phyloP scores from a whole-genome alignment of 164 flowering plant species.

The Tetrastigma voinierianum region DNA sequence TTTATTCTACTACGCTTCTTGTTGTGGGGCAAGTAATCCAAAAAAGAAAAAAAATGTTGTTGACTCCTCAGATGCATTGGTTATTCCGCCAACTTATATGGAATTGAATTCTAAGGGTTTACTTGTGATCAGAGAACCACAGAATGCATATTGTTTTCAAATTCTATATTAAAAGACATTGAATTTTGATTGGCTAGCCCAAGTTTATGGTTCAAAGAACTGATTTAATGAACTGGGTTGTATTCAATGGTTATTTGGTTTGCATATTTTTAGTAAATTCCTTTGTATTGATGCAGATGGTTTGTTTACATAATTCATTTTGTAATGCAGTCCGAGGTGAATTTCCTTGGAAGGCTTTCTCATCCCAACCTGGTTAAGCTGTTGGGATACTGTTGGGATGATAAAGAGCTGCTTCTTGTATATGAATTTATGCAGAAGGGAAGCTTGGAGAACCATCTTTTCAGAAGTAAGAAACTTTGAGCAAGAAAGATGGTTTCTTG shows the following conservation, averaged over 20 bases:
- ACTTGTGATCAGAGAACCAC: too few species aligned
- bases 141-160: too few species aligned
- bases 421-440: slow-evolving; percentile 58
- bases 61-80: too few species aligned
- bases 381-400: slow-evolving; percentile 64
- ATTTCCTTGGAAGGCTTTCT: slow-evolving; percentile 66
- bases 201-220: not conserved
- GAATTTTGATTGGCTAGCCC: too few species aligned
- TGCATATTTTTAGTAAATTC: too few species aligned
- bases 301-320: not conserved
- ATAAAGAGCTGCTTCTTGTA: slow-evolving; percentile 51
- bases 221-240: not conserved
- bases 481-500: not conserved
- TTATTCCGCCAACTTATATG: too few species aligned
- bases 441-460: slow-evolving; percentile 61
- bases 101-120: too few species aligned
- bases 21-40: too few species aligned
- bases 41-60: too few species aligned
- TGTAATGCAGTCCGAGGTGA: slow-evolving; percentile 50
- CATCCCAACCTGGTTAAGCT: slow-evolving; percentile 77
- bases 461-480: slow-evolving; percentile 34
- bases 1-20: too few species aligned
- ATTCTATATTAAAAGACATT: too few species aligned
- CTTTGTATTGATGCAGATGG: not conserved
- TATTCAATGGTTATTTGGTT: not conserved